Evolutionary conservation across 305 asterid genomes (phyloP), one percentile per base, ranked within the genome.

Genomic region (Andrographis paniculata): DNA sequence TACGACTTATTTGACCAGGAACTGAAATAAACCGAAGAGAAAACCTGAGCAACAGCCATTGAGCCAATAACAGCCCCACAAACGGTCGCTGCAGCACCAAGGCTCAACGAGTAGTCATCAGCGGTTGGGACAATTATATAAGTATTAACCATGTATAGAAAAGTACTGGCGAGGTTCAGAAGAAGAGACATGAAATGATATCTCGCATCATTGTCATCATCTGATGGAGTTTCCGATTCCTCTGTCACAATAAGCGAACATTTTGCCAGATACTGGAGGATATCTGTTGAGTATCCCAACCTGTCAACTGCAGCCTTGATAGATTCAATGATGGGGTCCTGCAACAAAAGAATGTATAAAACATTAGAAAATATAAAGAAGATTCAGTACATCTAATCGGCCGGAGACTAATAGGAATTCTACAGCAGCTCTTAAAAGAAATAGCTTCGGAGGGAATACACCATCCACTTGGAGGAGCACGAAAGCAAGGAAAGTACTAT

Each of bases 1-100:
- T 84, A 84, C 8, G 94, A 84, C 55, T 77, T 80, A 42, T 84
- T 84, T 6, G 94, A 84, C 94, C 94, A 84, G 0, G 92, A 87
- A 56, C 94, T 80, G 48, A 84, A 80, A 70, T 84, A 84, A 28
- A 84, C 88, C 0, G 87, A 84, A 20, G 92, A 84, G 76, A 80
- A 84, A 59, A 80, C 76, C 71, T 84, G 93, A 14, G 93, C 95
- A 21, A 80, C 75, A 33, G 93, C 95, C 95, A 84, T 84, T 16
- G 95, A 70, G 27, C 95, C 89, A 31, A 84, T 78, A 24, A 84
- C 82, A 9, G 57, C 73, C 22, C 95, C 93, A 66, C 95, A 84
- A 21, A 80, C 75, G 15, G 93, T 80, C 20, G 93, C 86, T 19
- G 93, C 95, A 28, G 89, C 95, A 27, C 95, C 95, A 17, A 84